Evolutionary conservation across 192 early-diverging fungal genomes (phyloP), one percentile per base, ranked within the genome.

Genomic region (Coemansia sp.): DNA sequence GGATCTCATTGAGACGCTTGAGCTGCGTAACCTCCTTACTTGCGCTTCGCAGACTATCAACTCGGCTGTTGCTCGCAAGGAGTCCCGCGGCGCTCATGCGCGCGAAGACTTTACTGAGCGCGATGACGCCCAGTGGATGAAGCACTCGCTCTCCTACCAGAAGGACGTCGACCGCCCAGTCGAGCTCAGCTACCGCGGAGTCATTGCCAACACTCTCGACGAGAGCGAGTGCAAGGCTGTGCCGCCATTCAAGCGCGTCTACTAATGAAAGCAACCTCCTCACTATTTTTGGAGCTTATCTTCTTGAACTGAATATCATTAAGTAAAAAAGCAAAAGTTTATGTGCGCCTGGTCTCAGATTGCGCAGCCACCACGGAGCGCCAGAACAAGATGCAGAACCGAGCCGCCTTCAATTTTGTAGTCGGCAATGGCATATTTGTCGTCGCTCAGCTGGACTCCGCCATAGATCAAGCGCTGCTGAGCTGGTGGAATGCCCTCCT

Each of bases 41-140:
- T 92, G 91, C 75, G 95, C 97, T 38, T 77, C 90, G 33, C 97
- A 99, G 84, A 97, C 97, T 62, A 90, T 94, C 84, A 85, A 88
- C 68, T 86, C 90, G 71, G 97, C 97, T 43, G 87, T 85, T 31
- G 91, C 89, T 45, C 93, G 97, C 69, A 97, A 96, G 84, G 97
- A 99, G 83, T 95, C 93, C 16, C 94, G 97, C 68, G 97, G 97
- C 75, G 95, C 95, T 31, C 97, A 99, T 83, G 94, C 95, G 25
- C 94, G 95, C 77, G 95, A 97, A 83, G 97, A 99, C 85, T 97
- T 73, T 75, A 76, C 85, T 45, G 89, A 88, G 6, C 93, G 95
- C 76, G 87, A 96, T 84, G 97, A 99, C 78, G 76, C 84, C 59
- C 85, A 94, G 70, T 99, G 94, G 95, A 95, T 96, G 94, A 97